These are phyloP conservation scores for Pachysandra terminalis DNA, from an alignment of 164 flowering plant genomes.

Conservation along the genomic window DNA sequence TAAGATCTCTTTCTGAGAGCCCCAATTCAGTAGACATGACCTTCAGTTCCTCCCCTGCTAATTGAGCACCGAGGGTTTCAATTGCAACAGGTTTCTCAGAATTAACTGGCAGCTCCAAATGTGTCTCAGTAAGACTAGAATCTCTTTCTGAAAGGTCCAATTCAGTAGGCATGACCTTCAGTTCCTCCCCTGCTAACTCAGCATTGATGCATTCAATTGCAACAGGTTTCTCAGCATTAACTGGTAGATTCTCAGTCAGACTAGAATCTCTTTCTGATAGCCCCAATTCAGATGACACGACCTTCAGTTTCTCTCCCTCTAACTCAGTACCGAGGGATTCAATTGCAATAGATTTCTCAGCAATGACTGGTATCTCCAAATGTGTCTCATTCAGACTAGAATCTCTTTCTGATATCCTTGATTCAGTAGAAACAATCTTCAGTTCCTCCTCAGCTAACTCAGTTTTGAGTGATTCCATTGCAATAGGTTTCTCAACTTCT, in stretches of 20 bases:
- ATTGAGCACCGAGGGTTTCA: too few species aligned
- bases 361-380: constrained; percentile 30
- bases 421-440: background rate
- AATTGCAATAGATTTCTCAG: too few species aligned
- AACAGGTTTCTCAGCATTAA: too few species aligned
- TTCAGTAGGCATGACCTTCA: background rate
- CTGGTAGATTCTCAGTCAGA: too few species aligned
- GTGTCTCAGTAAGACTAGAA: background rate
- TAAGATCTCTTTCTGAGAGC: background rate
- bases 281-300: background rate
- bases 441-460: background rate
- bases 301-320: constrained; percentile 6
- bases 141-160: background rate
- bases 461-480: background rate
- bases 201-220: too few species aligned
- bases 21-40: background rate
- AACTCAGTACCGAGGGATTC: too few species aligned
- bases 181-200: too few species aligned
- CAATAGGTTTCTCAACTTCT: background rate
- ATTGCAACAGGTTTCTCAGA: too few species aligned
- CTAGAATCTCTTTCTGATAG: background rate
- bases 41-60: constrained; percentile 7
- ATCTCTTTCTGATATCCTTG: background rate
- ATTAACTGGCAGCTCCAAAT: constrained; percentile 30
- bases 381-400: background rate